Percentiles rank a stretch among this genome's conserved stretches.
Evolutionary conservation across 495 filamentous ascomycete genomes (phyloP).

Genomic region (Melanomma pulvis-pyrius): DNA sequence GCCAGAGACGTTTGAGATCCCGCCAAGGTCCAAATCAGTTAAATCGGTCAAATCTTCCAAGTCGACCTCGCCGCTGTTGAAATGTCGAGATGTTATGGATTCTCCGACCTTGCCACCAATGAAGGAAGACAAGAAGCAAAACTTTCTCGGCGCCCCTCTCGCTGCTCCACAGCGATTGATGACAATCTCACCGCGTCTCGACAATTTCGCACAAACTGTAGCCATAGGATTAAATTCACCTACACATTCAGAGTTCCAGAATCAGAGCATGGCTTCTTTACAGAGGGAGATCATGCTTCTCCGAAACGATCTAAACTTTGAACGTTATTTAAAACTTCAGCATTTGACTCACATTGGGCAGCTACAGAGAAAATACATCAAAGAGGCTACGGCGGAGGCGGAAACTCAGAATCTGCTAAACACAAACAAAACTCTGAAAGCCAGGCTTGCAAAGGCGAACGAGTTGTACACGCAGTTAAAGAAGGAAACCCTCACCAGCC

Average conservation of each 20-base stretch:
- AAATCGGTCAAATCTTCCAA: conserved; percentile 23
- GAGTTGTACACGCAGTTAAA: conserved; percentile 62
- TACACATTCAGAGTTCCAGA: conserved; percentile 32
- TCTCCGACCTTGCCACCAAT: conserved; percentile 59
- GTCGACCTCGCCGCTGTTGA: conserved; percentile 33
- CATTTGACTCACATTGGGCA: conserved; percentile 75
- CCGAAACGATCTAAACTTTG: conserved; percentile 75
- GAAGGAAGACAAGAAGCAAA: conserved; percentile 19
- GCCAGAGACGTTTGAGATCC: conserved; percentile 23
- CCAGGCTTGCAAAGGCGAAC: conserved; percentile 69
- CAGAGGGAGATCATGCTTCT: conserved; percentile 68
- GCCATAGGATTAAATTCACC: conserved; percentile 23
- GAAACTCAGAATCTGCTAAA: conserved; percentile 76
- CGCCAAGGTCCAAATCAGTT: conserved; percentile 33
- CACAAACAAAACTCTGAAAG: conserved; percentile 68
- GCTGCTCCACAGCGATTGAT: conserved; percentile 5
- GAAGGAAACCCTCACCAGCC: conserved; percentile 65
- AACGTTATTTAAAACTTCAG: conserved; percentile 74
- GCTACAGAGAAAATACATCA: conserved; percentile 66
- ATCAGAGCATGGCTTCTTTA: conserved; percentile 56
- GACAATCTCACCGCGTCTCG: conserved; percentile 20
- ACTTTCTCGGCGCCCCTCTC: conserved; percentile 3
- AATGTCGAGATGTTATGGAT: conserved; percentile 50
- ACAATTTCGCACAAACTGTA: conserved; percentile 40
- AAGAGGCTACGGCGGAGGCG: conserved; percentile 69